These are phyloP conservation scores for Nakazawaea holstii DNA, from an alignment of 805 yeast species.

Conservation along the genomic window DNA sequence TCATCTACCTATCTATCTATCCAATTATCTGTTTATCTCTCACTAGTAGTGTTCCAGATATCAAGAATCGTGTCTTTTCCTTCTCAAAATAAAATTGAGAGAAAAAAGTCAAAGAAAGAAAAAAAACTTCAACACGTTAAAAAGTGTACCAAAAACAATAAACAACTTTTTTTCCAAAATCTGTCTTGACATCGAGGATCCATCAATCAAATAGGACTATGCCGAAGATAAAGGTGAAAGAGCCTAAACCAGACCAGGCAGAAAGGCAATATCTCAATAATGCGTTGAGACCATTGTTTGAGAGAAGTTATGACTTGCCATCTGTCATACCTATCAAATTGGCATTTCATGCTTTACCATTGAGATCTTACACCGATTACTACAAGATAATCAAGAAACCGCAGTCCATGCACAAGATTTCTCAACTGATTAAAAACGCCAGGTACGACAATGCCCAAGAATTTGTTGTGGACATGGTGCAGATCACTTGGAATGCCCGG, in stretches of 20 bases:
- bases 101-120: not conserved
- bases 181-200: not conserved
- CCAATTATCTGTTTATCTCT: not conserved
- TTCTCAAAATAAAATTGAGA: not conserved
- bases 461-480: constrained; percentile 73
- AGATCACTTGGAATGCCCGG: constrained; percentile 87
- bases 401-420: constrained; percentile 72
- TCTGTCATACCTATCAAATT: constrained; percentile 25
- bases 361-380: constrained; percentile 69
- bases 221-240: constrained; percentile 9
- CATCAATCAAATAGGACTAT: not conserved
- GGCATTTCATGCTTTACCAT: constrained; percentile 67
- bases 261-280: constrained; percentile 6
- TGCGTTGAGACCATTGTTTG: constrained; percentile 10
- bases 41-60: not conserved
- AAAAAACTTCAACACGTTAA: constrained; percentile 7
- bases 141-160: constrained; percentile 1
- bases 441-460: constrained; percentile 58
- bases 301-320: constrained; percentile 16
- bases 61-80: not conserved
- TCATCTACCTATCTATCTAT: not conserved
- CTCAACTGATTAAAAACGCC: constrained; percentile 47
- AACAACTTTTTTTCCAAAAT: constrained; percentile 2
- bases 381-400: constrained; percentile 75
- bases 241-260: constrained; percentile 4